Percentiles rank a stretch among this genome's conserved stretches.
Conservation (phyloP, 345 rosid species). For the Ceriops decandra region DNA sequence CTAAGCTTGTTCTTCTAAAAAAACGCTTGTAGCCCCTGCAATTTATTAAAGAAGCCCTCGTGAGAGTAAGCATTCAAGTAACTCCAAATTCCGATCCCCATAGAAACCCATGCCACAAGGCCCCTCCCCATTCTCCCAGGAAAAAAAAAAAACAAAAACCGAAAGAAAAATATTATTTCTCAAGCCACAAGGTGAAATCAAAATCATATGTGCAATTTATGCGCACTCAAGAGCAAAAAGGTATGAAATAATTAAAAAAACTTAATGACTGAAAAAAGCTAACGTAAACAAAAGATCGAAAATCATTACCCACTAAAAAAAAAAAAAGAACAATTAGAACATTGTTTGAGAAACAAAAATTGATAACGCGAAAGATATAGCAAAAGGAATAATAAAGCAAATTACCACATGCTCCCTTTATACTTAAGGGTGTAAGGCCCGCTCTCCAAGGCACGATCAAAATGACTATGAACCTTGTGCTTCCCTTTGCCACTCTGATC, state of each 20-base stretch:
- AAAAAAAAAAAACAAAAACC: too few species aligned
- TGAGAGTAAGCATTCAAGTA: not conserved
- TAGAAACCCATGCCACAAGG: too few species aligned
- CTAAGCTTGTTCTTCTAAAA: constrained; percentile 61
- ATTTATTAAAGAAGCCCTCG: constrained; percentile 7
- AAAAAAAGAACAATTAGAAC: not conserved
- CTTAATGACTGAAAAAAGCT: too few species aligned
- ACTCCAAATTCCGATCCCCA: not conserved
- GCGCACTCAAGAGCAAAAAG: too few species aligned
- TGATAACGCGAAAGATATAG: not conserved
- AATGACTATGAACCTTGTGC: constrained; percentile 91
- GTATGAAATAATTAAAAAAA: too few species aligned
- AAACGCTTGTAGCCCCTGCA: constrained; percentile 98
- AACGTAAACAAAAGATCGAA: too few species aligned
- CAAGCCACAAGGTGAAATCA: too few species aligned
- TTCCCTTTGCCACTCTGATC: constrained; percentile 94
- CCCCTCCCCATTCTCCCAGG: too few species aligned
- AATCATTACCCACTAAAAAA: not conserved
- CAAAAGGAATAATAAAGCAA: not conserved
- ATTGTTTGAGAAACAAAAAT: not conserved
- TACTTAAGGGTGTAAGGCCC: constrained; percentile 85
- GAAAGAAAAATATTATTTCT: too few species aligned
- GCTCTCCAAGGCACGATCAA: constrained; percentile 83
- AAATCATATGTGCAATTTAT: too few species aligned
- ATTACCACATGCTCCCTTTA: constrained; percentile 95